These are phyloP conservation scores for Cytospora schulzeri DNA, from an alignment of 2,329 filamentous ascomycete genomes.

Conservation along the genomic window DNA sequence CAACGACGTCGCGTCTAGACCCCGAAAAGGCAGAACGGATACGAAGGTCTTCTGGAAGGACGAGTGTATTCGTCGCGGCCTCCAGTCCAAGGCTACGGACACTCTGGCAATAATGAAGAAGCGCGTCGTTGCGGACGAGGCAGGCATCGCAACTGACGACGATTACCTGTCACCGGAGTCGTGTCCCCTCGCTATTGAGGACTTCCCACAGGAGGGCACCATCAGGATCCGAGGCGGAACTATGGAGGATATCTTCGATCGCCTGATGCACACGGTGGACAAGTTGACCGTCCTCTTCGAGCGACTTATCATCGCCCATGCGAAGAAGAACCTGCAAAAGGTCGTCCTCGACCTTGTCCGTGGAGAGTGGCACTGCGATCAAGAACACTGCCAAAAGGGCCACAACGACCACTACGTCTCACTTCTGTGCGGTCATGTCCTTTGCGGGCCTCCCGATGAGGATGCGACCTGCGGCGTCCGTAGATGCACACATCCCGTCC, in stretches of 20 bases:
- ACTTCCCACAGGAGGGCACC: slow-evolving; percentile 17
- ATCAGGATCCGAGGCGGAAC: slow-evolving; percentile 19
- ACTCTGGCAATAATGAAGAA: neutral
- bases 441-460: slow-evolving; percentile 7
- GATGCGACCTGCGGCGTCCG: slow-evolving; percentile 9
- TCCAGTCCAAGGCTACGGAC: slow-evolving; percentile 11
- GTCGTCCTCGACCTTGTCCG: slow-evolving; percentile 13
- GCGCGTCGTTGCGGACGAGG: slow-evolving; percentile 11
- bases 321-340: slow-evolving; percentile 17
- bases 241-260: slow-evolving; percentile 27
- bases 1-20: neutral
- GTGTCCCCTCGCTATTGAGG: slow-evolving; percentile 5
- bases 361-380: slow-evolving; percentile 8
- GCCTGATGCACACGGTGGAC: slow-evolving; percentile 22
- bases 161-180: slow-evolving; percentile 23
- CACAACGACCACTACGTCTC: slow-evolving; percentile 17
- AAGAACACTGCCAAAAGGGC: neutral
- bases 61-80: slow-evolving; percentile 23
- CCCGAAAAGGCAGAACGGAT: neutral
- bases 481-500: slow-evolving; percentile 16
- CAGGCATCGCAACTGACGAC: slow-evolving; percentile 18
- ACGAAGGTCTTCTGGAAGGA: slow-evolving; percentile 21
- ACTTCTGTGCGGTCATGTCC: slow-evolving; percentile 23
- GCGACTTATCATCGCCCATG: slow-evolving; percentile 15
- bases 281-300: slow-evolving; percentile 5